Percentiles rank a stretch among this genome's conserved stretches.
Evolutionary conservation across 129 eudicot species (phyloP).

Genomic region (Tagetes patula): DNA sequence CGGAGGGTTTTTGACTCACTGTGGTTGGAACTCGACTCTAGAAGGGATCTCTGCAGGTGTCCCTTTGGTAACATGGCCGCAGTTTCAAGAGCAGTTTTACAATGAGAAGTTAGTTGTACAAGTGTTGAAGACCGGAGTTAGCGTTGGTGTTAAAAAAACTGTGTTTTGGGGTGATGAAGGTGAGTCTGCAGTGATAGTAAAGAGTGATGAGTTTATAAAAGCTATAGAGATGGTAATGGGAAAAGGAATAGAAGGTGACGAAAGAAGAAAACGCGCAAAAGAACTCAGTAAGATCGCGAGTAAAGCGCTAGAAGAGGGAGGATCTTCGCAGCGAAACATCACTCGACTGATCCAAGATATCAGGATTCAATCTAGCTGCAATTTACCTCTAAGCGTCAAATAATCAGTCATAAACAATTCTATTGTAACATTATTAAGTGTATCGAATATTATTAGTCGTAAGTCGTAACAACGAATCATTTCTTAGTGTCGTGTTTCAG

Average conservation of each 20-base stretch:
- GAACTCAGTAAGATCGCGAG: conserved; percentile 28
- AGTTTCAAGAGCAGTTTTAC: conserved; percentile 53
- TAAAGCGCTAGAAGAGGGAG: conserved; percentile 43
- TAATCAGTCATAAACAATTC: neutral
- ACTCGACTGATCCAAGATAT: conserved; percentile 35
- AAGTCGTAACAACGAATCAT: neutral
- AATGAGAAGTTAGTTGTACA: conserved; percentile 54
- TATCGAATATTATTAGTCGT: neutral
- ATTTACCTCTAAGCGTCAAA: no score
- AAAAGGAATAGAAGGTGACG: conserved; percentile 38
- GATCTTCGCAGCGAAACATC: conserved; percentile 41
- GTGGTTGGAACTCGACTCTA: conserved; percentile 73
- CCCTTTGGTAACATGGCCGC: conserved; percentile 67
- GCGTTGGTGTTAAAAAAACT: conserved; percentile 39
- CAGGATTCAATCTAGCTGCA: conserved; percentile 18
- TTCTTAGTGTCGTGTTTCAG: neutral
- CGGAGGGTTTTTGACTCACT: conserved; percentile 62
- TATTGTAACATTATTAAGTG: neutral
- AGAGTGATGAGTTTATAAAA: conserved; percentile 30
- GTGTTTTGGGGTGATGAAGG: conserved; percentile 30
- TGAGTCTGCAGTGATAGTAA: conserved; percentile 25
- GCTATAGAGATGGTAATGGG: conserved; percentile 38
- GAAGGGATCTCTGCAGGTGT: conserved; percentile 57
- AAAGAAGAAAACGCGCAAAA: conserved; percentile 34
- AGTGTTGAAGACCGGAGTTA: conserved; percentile 43